Conservation (phyloP, 2,329 filamentous ascomycete genomes). For the Pestalotiopsis sp. region DNA sequence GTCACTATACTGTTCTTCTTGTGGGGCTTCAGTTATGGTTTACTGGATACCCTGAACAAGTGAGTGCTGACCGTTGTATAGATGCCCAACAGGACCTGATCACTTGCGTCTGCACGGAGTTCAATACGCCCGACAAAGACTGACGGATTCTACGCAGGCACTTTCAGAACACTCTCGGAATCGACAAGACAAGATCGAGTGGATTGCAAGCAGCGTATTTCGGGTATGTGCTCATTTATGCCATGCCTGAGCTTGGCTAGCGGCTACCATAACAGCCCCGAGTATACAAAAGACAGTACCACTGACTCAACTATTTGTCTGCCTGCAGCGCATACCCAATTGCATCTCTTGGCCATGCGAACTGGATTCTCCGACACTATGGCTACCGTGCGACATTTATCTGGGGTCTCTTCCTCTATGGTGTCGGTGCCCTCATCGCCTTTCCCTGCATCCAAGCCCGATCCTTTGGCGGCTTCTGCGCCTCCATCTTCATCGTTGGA, state of each 20-base stretch:
- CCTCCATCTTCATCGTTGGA: constrained; percentile 73
- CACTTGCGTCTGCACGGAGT: neutral
- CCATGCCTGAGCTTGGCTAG: no score
- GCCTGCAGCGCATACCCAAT: constrained; percentile 63
- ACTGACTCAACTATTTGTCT: neutral
- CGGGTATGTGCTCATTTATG: constrained; percentile 41
- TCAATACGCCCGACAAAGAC: neutral
- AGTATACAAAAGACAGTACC: neutral
- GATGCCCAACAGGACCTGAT: neutral
- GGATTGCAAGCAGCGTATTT: constrained; percentile 69
- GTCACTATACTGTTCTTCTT: constrained; percentile 69
- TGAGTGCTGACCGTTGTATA: neutral
- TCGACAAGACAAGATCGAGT: constrained; percentile 58
- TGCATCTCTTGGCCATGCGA: constrained; percentile 63
- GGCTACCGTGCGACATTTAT: constrained; percentile 70
- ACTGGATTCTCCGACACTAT: constrained; percentile 66
- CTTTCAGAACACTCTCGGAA: constrained; percentile 58
- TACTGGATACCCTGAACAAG: constrained; percentile 52
- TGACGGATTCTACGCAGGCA: constrained; percentile 40
- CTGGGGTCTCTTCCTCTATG: constrained; percentile 68
- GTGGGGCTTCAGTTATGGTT: constrained; percentile 62
- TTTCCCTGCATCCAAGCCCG: constrained; percentile 60
- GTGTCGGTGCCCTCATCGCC: constrained; percentile 59
- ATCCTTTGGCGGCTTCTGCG: constrained; percentile 76
- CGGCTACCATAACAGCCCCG: no score